phyloP scores from a whole-genome alignment of 306 rosid genomes.

The Gleditsia sinensis region DNA sequence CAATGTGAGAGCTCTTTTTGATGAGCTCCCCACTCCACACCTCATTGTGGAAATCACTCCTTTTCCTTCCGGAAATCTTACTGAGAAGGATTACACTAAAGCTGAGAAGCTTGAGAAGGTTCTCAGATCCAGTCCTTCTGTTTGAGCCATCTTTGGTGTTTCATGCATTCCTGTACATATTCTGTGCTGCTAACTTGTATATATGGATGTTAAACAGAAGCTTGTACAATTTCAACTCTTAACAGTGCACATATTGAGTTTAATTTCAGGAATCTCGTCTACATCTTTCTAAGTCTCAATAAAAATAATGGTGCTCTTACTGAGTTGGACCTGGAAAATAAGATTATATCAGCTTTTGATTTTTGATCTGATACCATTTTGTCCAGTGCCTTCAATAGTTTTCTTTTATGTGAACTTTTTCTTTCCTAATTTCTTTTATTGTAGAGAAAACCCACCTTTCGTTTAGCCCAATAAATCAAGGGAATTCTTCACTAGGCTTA shows the following conservation, averaged over 20 bases:
- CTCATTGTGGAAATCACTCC: slow-evolving; percentile 82
- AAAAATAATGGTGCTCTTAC: background rate
- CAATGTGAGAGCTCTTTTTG: slow-evolving; percentile 95
- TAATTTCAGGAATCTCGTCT: background rate
- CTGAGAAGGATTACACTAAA: slow-evolving; percentile 78
- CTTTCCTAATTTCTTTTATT: too few relatives aligned
- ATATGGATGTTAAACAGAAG: slow-evolving; percentile 26
- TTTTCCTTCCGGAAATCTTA: slow-evolving; percentile 82
- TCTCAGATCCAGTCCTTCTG: slow-evolving; percentile 84
- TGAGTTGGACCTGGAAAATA: slow-evolving; percentile 1
- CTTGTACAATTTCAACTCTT: background rate
- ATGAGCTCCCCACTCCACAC: slow-evolving; percentile 97
- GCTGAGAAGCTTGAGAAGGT: slow-evolving; percentile 92
- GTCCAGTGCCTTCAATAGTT: background rate
- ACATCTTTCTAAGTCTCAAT: slow-evolving; percentile 27
- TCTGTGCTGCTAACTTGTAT: slow-evolving; percentile 35
- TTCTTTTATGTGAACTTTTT: too few relatives aligned
- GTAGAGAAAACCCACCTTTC: too few relatives aligned
- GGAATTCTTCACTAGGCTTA: too few relatives aligned
- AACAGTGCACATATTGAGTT: slow-evolving; percentile 5
- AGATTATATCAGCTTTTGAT: background rate
- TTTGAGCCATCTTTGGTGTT: slow-evolving; percentile 44
- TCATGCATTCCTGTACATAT: slow-evolving; percentile 46
- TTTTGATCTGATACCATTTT: background rate
- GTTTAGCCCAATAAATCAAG: too few relatives aligned